phyloP scores from a whole-genome alignment of 805 yeast genomes.

The Myxozyma vanderwaltii region DNA sequence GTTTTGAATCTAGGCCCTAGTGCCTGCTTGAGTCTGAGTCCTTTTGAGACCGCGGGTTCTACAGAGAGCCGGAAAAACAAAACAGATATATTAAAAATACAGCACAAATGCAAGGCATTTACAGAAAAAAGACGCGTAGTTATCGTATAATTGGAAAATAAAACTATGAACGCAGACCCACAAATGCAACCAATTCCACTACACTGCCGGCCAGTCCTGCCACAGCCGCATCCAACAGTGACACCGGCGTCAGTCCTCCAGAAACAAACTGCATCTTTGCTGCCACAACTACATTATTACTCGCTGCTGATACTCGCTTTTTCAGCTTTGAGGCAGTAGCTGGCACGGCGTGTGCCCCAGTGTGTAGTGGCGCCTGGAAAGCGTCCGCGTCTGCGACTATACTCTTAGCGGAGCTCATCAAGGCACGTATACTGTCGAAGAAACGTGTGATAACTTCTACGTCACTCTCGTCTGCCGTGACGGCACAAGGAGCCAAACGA shows the following conservation, averaged over 20 bases:
- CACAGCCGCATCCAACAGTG: conserved; percentile 29
- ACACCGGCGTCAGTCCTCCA: conserved; percentile 18
- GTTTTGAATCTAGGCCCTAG: no score
- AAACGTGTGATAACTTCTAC: conserved; percentile 10
- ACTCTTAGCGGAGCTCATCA: conserved; percentile 41
- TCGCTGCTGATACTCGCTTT: conserved; percentile 13
- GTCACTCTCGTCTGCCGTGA: conserved; percentile 3
- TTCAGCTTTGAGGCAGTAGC: conserved; percentile 2
- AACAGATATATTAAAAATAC: no score
- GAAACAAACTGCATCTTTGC: conserved; percentile 19
- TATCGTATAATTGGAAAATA: no score
- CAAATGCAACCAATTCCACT: conserved; percentile 16
- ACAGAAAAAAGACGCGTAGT: no score
- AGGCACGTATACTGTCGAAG: conserved; percentile 42
- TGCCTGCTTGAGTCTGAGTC: no score
- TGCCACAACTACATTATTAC: conserved; percentile 24
- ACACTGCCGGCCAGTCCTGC: conserved; percentile 17
- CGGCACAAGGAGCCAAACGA: conserved; percentile 36
- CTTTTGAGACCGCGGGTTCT: no score
- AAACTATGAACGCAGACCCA: neutral
- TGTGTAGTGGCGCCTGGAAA: neutral
- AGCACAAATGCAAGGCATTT: neutral
- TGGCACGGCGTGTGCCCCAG: neutral
- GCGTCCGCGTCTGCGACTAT: conserved; percentile 30
- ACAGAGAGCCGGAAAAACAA: no score